phyloP scores from a whole-genome alignment of 768 basidiomycete genomes.

The Boletus barrowsii region DNA sequence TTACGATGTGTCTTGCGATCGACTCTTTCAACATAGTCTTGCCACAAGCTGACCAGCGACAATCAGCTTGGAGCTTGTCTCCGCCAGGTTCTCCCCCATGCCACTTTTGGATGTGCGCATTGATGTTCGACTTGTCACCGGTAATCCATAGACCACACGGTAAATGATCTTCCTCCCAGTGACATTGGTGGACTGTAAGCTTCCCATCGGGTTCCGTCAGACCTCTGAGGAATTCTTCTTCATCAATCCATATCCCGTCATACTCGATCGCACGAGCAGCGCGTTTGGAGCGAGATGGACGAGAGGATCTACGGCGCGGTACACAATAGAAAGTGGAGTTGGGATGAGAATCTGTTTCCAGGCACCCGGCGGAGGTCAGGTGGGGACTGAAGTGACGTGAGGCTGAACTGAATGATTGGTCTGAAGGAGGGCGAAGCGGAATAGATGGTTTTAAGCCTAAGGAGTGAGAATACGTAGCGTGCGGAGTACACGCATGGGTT shows the following conservation, averaged over 20 bases:
- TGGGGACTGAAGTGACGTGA: background rate
- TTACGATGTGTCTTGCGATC: slow-evolving; percentile 14
- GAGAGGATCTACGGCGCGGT: background rate
- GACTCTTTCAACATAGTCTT: slow-evolving; percentile 24
- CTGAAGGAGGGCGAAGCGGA: background rate
- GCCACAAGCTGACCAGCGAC: slow-evolving; percentile 15
- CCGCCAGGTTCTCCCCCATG: slow-evolving; percentile 8
- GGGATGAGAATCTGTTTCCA: no score
- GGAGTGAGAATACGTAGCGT: no score
- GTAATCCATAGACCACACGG: no score
- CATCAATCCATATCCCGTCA: no score
- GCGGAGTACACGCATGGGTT: no score
- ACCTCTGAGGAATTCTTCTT: no score
- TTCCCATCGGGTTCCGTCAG: no score
- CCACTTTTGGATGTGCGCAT: slow-evolving; percentile 17
- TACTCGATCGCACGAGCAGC: no score
- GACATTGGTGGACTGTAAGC: no score
- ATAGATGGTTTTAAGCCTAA: background rate
- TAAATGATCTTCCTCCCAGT: no score
- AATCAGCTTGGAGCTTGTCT: slow-evolving; percentile 7
- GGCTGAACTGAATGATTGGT: background rate
- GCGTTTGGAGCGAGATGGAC: no score
- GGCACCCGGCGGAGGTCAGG: background rate
- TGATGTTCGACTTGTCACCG: background rate
- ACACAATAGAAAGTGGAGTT: background rate